These are phyloP conservation scores for Speleostelium caveatum DNA, from an alignment of 78 protist genomes.

Conservation along the genomic window DNA sequence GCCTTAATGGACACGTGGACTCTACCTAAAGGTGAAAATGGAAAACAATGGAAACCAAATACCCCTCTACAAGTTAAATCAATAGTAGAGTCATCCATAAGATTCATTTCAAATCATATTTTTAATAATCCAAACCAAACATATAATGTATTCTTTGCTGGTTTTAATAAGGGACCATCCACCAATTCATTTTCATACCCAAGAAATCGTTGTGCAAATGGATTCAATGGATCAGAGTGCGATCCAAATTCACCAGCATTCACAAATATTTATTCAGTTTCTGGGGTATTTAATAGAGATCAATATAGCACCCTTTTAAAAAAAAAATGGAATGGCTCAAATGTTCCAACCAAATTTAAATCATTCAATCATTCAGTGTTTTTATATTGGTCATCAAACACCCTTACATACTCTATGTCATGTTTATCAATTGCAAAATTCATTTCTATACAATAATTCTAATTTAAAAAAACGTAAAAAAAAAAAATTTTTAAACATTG, in stretches of 20 bases:
- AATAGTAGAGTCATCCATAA: background rate
- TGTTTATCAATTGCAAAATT: conserved; percentile 37
- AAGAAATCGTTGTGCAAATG: background rate
- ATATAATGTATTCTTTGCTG: conserved; percentile 38
- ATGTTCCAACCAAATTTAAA: conserved; percentile 1
- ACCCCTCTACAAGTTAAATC: background rate
- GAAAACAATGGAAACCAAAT: background rate
- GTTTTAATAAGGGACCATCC: background rate
- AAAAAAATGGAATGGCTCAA: background rate
- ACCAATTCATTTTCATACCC: conserved; percentile 1
- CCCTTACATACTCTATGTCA: conserved; percentile 21
- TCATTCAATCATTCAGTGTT: background rate
- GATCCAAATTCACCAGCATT: background rate
- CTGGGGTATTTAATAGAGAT: background rate
- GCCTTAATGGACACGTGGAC: conserved; percentile 46
- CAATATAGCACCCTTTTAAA: background rate
- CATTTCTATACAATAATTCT: no score
- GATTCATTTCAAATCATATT: background rate
- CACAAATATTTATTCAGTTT: background rate
- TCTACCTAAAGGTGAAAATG: background rate
- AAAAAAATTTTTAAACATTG: no score
- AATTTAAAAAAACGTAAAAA: no score
- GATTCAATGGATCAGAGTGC: conserved; percentile 14
- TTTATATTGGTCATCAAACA: conserved; percentile 23
- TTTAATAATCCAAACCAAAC: background rate